A percentile compares a stretch with the other conserved stretches of the same genome.
These are phyloP conservation scores for Cyberlindnera bimundalis DNA, from an alignment of 805 yeast species.

Conservation along the genomic window DNA sequence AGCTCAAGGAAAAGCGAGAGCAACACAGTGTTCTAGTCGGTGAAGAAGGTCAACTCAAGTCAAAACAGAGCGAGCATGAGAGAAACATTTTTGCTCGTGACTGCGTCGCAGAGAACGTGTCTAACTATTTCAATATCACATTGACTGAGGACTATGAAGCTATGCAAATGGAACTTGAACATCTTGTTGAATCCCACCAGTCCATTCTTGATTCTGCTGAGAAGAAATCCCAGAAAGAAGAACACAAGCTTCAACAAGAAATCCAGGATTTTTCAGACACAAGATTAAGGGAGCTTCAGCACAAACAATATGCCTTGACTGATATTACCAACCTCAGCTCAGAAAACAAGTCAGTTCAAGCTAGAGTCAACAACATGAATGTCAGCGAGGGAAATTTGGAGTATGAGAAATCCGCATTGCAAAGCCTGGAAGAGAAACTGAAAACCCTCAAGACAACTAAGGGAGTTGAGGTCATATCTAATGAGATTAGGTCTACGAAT, in stretches of 20 bases:
- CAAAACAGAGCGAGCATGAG: conserved; percentile 37
- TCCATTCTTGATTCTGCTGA: conserved; percentile 11
- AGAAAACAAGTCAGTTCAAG: conserved; percentile 37
- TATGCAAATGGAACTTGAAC: conserved; percentile 3
- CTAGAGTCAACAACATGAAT: conserved; percentile 35
- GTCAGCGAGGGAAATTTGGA: conserved; percentile 47
- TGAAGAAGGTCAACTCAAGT: conserved; percentile 53
- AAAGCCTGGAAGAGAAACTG: conserved; percentile 35
- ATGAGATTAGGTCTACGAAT: conserved; percentile 37
- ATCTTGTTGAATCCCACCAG: conserved; percentile 5
- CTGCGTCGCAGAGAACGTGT: conserved; percentile 14
- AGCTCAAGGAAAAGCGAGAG: conserved; percentile 29
- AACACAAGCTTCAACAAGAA: conserved; percentile 19
- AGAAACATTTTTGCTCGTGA: conserved; percentile 22
- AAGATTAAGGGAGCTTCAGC: conserved; percentile 41
- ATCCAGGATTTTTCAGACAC: conserved; percentile 28
- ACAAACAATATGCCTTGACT: conserved; percentile 35
- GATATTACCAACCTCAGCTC: conserved; percentile 37
- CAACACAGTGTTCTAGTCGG: conserved; percentile 38
- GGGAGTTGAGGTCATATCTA: conserved; percentile 30
- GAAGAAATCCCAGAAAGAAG: conserved; percentile 11
- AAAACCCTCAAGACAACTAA: conserved; percentile 28
- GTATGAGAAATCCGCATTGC: conserved; percentile 41
- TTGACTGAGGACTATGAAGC: conserved; percentile 2
- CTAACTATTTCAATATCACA: background rate